Conservation (phyloP, 192 early-diverging fungal species). For the Chytriomyces sp. region DNA sequence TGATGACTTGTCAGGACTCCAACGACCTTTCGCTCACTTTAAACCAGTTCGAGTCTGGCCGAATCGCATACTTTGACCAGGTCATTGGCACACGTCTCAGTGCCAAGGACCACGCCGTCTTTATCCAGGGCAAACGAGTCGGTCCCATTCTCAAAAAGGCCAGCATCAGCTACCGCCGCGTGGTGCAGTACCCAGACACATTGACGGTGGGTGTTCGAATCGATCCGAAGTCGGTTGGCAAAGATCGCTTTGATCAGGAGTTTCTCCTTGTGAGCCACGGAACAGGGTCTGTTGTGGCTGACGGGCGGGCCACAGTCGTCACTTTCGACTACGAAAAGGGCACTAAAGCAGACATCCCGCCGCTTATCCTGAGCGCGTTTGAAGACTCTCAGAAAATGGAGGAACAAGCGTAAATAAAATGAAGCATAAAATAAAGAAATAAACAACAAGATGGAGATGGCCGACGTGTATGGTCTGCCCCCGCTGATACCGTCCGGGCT, state of each 20-base stretch:
- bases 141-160: conserved; percentile 56
- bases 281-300: conserved; percentile 45
- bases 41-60: conserved; percentile 17
- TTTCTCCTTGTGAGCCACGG: conserved; percentile 49
- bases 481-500: background rate
- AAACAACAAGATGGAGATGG: conserved; percentile 39
- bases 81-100: conserved; percentile 36
- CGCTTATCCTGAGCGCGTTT: conserved; percentile 15
- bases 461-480: background rate
- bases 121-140: conserved; percentile 40
- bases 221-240: conserved; percentile 19
- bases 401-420: conserved; percentile 13
- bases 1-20: background rate
- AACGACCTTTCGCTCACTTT: background rate
- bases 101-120: conserved; percentile 18
- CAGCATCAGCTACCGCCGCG: conserved; percentile 47
- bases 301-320: conserved; percentile 41
- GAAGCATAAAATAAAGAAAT: background rate
- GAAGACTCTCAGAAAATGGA: no score
- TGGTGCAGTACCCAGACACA: conserved; percentile 55
- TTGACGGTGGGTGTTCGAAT: conserved; percentile 18
- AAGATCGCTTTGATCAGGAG: conserved; percentile 47
- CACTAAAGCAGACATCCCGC: conserved; percentile 46
- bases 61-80: conserved; percentile 54
- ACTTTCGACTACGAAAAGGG: conserved; percentile 45